A percentile compares a stretch with the other conserved stretches of the same genome.
phyloP scores from a whole-genome alignment of 805 yeast species.

The Yarrowia bubula region DNA sequence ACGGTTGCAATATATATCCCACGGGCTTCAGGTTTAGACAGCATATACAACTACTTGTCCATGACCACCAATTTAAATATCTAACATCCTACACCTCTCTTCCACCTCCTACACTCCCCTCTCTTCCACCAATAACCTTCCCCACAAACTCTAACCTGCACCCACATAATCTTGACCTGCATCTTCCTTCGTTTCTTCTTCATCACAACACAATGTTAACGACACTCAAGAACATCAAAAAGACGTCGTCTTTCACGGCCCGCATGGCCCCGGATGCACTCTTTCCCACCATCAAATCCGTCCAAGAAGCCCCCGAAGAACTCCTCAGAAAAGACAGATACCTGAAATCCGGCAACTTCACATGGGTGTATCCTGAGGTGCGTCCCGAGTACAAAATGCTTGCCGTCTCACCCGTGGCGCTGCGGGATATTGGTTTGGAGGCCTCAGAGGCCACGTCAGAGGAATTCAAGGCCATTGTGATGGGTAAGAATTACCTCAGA shows the following conservation, averaged over 20 bases:
- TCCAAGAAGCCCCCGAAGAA: slow-evolving; percentile 37
- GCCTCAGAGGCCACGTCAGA: slow-evolving; percentile 44
- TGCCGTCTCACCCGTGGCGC: slow-evolving; percentile 58
- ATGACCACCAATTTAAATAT: too few species aligned
- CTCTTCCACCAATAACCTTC: too few species aligned
- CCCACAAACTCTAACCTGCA: too few species aligned
- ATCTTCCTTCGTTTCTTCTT: too few species aligned
- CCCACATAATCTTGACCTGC: too few species aligned
- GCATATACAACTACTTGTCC: too few species aligned
- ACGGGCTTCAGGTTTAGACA: too few species aligned
- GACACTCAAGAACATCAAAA: slow-evolving; percentile 16
- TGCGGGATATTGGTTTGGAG: slow-evolving; percentile 59
- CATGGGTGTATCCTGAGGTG: slow-evolving; percentile 71
- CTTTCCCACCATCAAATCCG: slow-evolving; percentile 43
- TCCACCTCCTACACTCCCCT: too few species aligned
- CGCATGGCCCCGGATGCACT: slow-evolving; percentile 41
- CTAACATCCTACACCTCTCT: too few species aligned
- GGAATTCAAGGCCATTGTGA: slow-evolving; percentile 52
- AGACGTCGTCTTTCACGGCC: slow-evolving; percentile 19
- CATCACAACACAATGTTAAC: background rate
- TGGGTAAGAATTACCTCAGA: slow-evolving; percentile 54
- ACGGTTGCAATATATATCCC: too few species aligned
- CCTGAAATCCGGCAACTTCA: slow-evolving; percentile 61
- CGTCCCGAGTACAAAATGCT: slow-evolving; percentile 48
- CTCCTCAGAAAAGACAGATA: slow-evolving; percentile 53